Conservation (phyloP, 495 filamentous ascomycete species). For the Stereocaulon alpinum region DNA sequence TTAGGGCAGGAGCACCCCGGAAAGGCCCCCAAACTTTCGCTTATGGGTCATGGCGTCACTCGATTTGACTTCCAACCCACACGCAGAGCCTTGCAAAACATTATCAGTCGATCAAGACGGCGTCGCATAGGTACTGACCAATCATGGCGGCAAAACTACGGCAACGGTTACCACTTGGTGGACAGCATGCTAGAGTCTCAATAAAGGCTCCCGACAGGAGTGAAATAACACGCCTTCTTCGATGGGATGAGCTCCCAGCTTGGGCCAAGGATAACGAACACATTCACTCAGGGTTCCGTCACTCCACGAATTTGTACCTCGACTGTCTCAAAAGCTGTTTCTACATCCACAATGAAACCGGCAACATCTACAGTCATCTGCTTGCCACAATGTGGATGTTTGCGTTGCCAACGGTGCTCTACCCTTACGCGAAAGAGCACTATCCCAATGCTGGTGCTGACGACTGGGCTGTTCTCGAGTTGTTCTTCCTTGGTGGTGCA, state of each 20-base stretch:
- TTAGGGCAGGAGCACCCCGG: too few relatives aligned
- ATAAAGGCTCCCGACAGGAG: neutral
- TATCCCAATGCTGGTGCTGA: slow-evolving; percentile 26
- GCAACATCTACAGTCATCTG: slow-evolving; percentile 38
- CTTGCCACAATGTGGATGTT: slow-evolving; percentile 28
- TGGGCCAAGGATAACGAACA: slow-evolving; percentile 34
- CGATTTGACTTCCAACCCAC: neutral
- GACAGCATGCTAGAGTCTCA: too few relatives aligned
- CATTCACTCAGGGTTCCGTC: slow-evolving; percentile 30
- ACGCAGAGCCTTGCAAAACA: too few relatives aligned
- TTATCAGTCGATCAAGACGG: too few relatives aligned
- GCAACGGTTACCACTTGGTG: neutral
- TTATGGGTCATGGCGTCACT: too few relatives aligned
- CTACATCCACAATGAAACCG: slow-evolving; percentile 40
- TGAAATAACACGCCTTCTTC: neutral
- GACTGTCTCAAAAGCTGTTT: slow-evolving; percentile 24
- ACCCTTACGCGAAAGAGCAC: slow-evolving; percentile 22
- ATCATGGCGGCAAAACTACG: neutral
- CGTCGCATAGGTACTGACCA: too few relatives aligned
- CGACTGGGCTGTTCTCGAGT: slow-evolving; percentile 33
- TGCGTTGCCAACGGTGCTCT: slow-evolving; percentile 22
- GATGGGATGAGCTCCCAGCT: slow-evolving; percentile 23
- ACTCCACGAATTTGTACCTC: slow-evolving; percentile 26
- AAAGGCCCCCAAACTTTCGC: too few relatives aligned
- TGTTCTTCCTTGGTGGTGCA: slow-evolving; percentile 32